phyloP scores from a whole-genome alignment of 208 protist genomes.

The Leishmania braziliensis region DNA sequence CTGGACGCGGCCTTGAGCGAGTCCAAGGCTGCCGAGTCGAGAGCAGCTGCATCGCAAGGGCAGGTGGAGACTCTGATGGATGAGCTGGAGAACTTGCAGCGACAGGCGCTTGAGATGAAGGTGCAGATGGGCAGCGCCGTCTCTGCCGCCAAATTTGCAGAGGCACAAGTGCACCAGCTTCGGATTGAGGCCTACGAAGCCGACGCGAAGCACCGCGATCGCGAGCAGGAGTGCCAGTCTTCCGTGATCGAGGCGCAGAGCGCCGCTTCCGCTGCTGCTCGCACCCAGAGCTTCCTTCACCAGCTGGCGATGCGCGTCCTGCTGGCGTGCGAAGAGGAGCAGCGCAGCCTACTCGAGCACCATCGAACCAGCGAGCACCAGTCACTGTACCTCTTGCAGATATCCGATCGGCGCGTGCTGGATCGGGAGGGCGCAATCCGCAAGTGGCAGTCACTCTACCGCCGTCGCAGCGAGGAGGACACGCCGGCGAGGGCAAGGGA shows the following conservation, averaged over 20 bases:
- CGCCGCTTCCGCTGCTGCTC: constrained; percentile 5
- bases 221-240: constrained; percentile 31
- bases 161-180: constrained; percentile 30
- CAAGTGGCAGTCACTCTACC: constrained; percentile 47
- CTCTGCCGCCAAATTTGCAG: constrained; percentile 29
- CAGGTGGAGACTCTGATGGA: constrained; percentile 22
- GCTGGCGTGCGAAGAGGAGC: constrained; percentile 37
- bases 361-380: constrained; percentile 35
- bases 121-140: constrained; percentile 34
- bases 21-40: constrained; percentile 16
- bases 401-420: constrained; percentile 36
- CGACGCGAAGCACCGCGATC: constrained; percentile 25
- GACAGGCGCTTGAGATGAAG: constrained; percentile 31
- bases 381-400: constrained; percentile 31
- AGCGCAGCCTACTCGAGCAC: constrained; percentile 49
- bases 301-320: constrained; percentile 22
- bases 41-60: constrained; percentile 11
- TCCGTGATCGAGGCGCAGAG: constrained; percentile 33
- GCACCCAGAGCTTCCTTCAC: neutral
- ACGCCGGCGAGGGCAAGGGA: neutral
- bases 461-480: constrained; percentile 27
- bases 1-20: constrained; percentile 25
- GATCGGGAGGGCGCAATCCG: constrained; percentile 28
- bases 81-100: constrained; percentile 34
- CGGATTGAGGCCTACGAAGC: constrained; percentile 30